Evolutionary conservation across 176 grass and related monocot genomes (phyloP).

Genomic region (Typha latifolia): DNA sequence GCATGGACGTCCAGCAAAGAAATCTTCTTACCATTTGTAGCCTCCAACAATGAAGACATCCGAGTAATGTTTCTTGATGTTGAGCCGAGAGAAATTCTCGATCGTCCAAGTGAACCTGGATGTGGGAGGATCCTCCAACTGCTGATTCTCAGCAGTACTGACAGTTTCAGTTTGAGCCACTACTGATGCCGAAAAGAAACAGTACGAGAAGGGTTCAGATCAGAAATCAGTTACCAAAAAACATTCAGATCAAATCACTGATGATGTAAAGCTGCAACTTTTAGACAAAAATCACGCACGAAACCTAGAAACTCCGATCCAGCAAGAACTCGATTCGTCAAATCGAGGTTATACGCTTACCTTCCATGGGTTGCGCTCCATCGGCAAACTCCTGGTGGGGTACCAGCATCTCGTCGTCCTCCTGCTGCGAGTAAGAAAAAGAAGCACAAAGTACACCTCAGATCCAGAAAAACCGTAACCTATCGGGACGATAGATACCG

Average conservation of each 20-base stretch:
- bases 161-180: slow-evolving; percentile 20
- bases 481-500: neutral
- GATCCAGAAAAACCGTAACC: neutral
- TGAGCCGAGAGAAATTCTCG: slow-evolving; percentile 29
- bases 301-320: neutral
- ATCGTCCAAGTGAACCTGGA: slow-evolving; percentile 57
- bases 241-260: neutral
- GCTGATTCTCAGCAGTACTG: slow-evolving; percentile 27
- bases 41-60: slow-evolving; percentile 47
- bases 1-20: neutral
- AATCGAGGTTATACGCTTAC: slow-evolving; percentile 18
- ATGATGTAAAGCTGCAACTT: neutral
- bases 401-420: slow-evolving; percentile 56
- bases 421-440: slow-evolving; percentile 23
- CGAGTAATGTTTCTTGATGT: slow-evolving; percentile 37
- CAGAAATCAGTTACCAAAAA: neutral
- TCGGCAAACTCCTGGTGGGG: slow-evolving; percentile 30
- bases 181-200: slow-evolving; percentile 4
- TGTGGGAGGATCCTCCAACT: slow-evolving; percentile 36
- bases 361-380: slow-evolving; percentile 55
- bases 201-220: slow-evolving; percentile 9
- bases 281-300: neutral
- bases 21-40: slow-evolving; percentile 45
- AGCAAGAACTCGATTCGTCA: neutral
- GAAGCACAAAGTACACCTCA: slow-evolving; percentile 19